Evolutionary conservation across 1,139 yeast genomes (phyloP), one percentile per base, ranked within the genome.

Genomic region (Kodamaea ohmeri): DNA sequence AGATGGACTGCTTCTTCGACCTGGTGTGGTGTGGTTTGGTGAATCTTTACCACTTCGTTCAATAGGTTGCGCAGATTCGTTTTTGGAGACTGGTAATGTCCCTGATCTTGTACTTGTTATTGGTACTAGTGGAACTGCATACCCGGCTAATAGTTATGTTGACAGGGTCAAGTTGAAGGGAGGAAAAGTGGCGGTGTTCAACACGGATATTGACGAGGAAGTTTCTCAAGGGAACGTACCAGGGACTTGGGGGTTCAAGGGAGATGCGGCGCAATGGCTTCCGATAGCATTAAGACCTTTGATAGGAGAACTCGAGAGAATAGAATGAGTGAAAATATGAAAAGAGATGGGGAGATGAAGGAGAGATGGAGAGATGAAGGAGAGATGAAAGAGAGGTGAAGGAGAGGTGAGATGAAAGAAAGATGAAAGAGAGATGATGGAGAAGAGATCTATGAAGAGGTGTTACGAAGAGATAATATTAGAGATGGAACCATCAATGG

Each of bases 21-120:
- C 97, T 0, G 96, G 94, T 0, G 94, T 89, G 4, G 92, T 87
- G 3, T 88, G 96, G 96, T 87, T 83, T 61, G 96, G 96, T 4
- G 97, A 88, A 57, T 73, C 88, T 8, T 62, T 88, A 34, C 87
- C 95, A 1, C 60, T 85, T 41, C 63, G 63, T 34, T 72, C 72
- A 8, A 72, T 88, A 41, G 80, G 80, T 44, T 63, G 63, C 27
- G 86, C 88, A 4, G 96, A 88, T 60, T 76, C 73, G 34, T 88
- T 84, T 49, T 71, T 87, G n/a, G 75, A 79, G 43, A 55, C 63
- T 18, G 60, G 64, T 15, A 70, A 60, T 6, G 64, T 67, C 8
- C 82, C 85, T 15, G 96, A 88, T 52, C 61, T 88, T 51, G 79
- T 88, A 4, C 61, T 88, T 36, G 95, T 89, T 3, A 77, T 88